Percentiles rank a stretch among this genome's conserved stretches.
These are phyloP conservation scores for Rhizopus stolonifer DNA, from an alignment of 371 early-diverging fungal species.

Conservation along the genomic window DNA sequence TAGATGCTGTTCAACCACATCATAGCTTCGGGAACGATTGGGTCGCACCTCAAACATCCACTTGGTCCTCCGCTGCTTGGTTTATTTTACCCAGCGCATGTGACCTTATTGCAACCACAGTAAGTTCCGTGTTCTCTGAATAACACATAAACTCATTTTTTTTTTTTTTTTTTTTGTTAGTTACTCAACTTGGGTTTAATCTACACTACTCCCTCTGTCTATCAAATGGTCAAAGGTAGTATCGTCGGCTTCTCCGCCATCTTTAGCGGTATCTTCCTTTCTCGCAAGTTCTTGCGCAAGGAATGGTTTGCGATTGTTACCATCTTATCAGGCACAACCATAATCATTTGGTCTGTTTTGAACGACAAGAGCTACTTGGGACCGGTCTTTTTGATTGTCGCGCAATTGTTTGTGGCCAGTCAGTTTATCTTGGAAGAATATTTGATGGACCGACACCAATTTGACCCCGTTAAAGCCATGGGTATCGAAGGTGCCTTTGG, in stretches of 20 bases:
- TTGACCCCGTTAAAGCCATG: constrained; percentile 49
- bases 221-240: constrained; percentile 47
- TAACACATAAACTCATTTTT: no score
- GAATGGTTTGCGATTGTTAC: constrained; percentile 37
- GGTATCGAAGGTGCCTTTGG: constrained; percentile 48
- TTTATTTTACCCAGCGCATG: constrained; percentile 47
- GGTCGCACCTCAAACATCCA: constrained; percentile 27
- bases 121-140: no score
- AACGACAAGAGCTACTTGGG: constrained; percentile 23
- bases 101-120: constrained; percentile 45
- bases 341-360: constrained; percentile 18
- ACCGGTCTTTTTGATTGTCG: constrained; percentile 30
- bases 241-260: constrained; percentile 51
- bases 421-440: constrained; percentile 50
- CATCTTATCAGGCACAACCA: constrained; percentile 32
- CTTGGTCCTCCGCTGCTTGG: constrained; percentile 29
- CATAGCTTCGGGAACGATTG: constrained; percentile 24
- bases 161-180: no score
- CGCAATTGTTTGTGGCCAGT: constrained; percentile 42
- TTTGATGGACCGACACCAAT: constrained; percentile 43
- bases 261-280: constrained; percentile 37
- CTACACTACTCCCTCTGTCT: constrained; percentile 46
- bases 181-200: constrained; percentile 44
- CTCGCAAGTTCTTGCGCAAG: constrained; percentile 37
- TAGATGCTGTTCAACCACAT: constrained; percentile 38